These are phyloP conservation scores for Tripterygium wilfordii DNA, from an alignment of 177 flowering plant species.

Conservation along the genomic window DNA sequence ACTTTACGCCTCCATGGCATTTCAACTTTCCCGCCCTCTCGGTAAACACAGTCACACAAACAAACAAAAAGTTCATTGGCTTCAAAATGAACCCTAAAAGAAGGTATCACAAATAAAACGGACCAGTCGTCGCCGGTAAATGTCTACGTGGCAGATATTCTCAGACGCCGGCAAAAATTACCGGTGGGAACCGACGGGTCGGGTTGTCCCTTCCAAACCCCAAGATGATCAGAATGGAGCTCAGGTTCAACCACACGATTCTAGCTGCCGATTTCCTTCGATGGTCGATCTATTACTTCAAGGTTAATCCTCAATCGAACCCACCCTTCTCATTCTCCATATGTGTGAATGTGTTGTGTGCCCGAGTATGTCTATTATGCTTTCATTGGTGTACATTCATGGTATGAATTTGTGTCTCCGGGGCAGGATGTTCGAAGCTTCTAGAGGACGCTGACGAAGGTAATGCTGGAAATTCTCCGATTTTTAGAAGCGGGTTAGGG, in stretches of 20 bases:
- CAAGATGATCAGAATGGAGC: constrained; percentile 4
- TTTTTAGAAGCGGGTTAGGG: constrained; percentile 59
- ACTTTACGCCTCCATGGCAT: too few species aligned
- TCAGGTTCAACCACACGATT: constrained; percentile 4
- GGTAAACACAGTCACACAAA: too few species aligned
- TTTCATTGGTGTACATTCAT: background rate
- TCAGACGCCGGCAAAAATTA: constrained; percentile 40
- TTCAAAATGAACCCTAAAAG: too few species aligned
- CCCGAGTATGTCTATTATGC: too few species aligned
- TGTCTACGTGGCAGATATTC: constrained; percentile 65
- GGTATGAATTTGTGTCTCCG: background rate
- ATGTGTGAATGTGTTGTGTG: too few species aligned
- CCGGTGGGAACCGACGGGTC: constrained; percentile 48
- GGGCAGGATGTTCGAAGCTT: constrained; percentile 39
- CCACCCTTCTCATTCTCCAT: background rate
- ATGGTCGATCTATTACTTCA: constrained; percentile 56
- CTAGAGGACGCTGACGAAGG: constrained; percentile 15
- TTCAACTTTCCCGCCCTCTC: constrained; percentile 9
- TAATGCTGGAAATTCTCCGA: constrained; percentile 16
- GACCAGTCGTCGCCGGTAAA: constrained; percentile 19
- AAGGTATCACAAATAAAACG: too few species aligned
- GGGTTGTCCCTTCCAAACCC: constrained; percentile 6
- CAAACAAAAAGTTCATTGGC: background rate
- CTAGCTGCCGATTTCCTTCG: constrained; percentile 44
- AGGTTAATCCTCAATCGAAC: constrained; percentile 28